Conservation (phyloP, 1,284 basidiomycete species). For the Melanopsichium pennsylvanicum region DNA sequence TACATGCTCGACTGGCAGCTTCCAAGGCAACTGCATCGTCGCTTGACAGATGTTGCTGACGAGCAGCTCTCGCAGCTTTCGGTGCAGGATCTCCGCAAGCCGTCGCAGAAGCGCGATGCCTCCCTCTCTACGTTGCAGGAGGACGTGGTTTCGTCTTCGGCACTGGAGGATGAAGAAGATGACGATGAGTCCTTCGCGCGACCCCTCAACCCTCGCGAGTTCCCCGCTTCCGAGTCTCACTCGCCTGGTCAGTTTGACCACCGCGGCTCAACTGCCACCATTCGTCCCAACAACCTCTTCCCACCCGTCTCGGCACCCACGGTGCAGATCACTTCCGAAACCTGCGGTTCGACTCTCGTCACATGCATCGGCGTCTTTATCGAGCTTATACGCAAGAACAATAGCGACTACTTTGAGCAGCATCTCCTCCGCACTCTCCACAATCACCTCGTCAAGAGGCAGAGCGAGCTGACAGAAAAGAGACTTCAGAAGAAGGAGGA, state of each 20-base stretch:
- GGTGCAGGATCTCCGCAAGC: slow-evolving; percentile 22
- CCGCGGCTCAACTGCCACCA: slow-evolving; percentile 58
- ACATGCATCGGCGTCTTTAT: slow-evolving; percentile 89
- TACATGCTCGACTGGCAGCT: slow-evolving; percentile 78
- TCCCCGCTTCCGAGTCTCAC: slow-evolving; percentile 45
- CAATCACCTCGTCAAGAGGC: slow-evolving; percentile 85
- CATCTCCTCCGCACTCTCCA: slow-evolving; percentile 95
- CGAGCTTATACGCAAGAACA: slow-evolving; percentile 97
- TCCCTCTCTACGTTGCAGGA: slow-evolving; percentile 31
- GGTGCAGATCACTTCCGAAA: slow-evolving; percentile 69
- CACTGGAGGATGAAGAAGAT: slow-evolving; percentile 61
- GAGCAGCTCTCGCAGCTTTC: slow-evolving; percentile 48
- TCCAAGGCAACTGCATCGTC: slow-evolving; percentile 33
- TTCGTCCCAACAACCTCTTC: slow-evolving; percentile 50
- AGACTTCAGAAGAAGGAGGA: slow-evolving; percentile 57
- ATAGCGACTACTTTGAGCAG: slow-evolving; percentile 98
- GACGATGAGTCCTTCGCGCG: slow-evolving; percentile 52
- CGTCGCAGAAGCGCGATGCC: slow-evolving; percentile 21
- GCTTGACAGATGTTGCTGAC: slow-evolving; percentile 45
- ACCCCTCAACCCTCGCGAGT: slow-evolving; percentile 49
- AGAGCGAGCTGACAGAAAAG: slow-evolving; percentile 71
- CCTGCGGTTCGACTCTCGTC: slow-evolving; percentile 84
- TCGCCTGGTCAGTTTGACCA: slow-evolving; percentile 38
- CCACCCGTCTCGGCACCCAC: slow-evolving; percentile 52
- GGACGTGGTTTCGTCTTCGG: slow-evolving; percentile 35